Conservation (phyloP, 1,139 yeast species). For the Geotrichum restrictum region DNA sequence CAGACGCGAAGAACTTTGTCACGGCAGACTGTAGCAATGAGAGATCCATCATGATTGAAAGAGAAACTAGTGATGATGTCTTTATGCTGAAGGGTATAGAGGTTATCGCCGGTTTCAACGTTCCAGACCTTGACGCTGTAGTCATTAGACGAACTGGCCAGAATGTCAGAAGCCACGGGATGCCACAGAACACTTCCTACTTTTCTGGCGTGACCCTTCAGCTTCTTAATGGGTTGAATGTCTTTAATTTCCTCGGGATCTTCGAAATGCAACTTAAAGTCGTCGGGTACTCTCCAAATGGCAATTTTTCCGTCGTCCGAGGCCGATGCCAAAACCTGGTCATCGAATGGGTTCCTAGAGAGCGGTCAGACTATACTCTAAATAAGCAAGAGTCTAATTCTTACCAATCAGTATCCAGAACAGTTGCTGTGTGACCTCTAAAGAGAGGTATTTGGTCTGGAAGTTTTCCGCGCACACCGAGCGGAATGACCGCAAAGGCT, state of each 20-base stretch:
- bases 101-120: conserved; percentile 66
- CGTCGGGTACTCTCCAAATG: conserved; percentile 81
- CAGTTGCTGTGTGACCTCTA: conserved; percentile 94
- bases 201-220: conserved; percentile 85
- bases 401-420: conserved; percentile 79
- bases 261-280: conserved; percentile 49
- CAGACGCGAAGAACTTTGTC: conserved; percentile 87
- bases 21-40: conserved; percentile 85
- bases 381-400: conserved; percentile 20
- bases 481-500: conserved; percentile 89
- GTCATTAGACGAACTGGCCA: conserved; percentile 88
- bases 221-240: conserved; percentile 61
- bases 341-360: conserved; percentile 68
- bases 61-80: conserved; percentile 88
- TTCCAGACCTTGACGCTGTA: conserved; percentile 91
- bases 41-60: conserved; percentile 83
- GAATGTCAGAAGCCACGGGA: conserved; percentile 79
- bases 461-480: conserved; percentile 81
- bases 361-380: background rate
- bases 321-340: conserved; percentile 69
- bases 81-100: conserved; percentile 72
- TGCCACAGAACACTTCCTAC: conserved; percentile 92
- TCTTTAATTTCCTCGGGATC: conserved; percentile 66
- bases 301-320: conserved; percentile 90
- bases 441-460: conserved; percentile 91